Evolutionary conservation across 2,329 filamentous ascomycete species (phyloP), one percentile per base, ranked within the genome.

Genomic region (Fusarium temperatum): DNA sequence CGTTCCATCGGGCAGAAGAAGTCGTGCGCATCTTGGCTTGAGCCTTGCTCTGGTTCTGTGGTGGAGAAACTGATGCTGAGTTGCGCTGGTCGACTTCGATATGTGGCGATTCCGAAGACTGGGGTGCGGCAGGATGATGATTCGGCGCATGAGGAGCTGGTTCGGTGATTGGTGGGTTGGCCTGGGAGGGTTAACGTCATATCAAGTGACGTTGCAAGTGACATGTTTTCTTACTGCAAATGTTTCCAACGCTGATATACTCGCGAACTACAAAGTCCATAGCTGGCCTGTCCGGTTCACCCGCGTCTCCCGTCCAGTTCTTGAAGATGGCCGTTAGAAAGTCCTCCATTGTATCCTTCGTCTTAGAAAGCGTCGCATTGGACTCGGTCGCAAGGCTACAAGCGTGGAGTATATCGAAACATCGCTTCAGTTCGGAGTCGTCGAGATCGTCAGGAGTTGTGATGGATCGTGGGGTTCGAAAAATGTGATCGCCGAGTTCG

Each of bases 371-470:
- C 2, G 72, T 78, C 6, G 78, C 74, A 8, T 59, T 60, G 1
- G 56, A 42, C 7, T 81, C 74, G 3, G 79, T 81, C 9, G 81
- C 79, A 0, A 55, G 32, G 0, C 79, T 78, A 17, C 81, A 82
- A 0, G 79, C 81, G 32, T 82, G 79, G 8, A 82, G 71, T 26
- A 82, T 79, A 35, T 82, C 79, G 26, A 82, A 82, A 42, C 77
- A 80, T 44, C 72, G 71, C n/a, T 75, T 75, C 26, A 82, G 60
- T 48, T 82, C 74, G 1, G 62, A n/a, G 12, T 78, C 73, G 11
- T 74, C 78, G 18, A 82, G 75, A 35, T 78, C 72, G 26, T 81
- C 75, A 15, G 78, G 71, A 8, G 73, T 70, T 13, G 24, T 39
- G 36, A 82, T 80, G 24, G 69, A 45, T 24, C 67, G 72, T 0